A percentile compares a stretch with the other conserved stretches of the same genome.
phyloP scores from a whole-genome alignment of 257 asterid species.

The Lavandula angustifolia region DNA sequence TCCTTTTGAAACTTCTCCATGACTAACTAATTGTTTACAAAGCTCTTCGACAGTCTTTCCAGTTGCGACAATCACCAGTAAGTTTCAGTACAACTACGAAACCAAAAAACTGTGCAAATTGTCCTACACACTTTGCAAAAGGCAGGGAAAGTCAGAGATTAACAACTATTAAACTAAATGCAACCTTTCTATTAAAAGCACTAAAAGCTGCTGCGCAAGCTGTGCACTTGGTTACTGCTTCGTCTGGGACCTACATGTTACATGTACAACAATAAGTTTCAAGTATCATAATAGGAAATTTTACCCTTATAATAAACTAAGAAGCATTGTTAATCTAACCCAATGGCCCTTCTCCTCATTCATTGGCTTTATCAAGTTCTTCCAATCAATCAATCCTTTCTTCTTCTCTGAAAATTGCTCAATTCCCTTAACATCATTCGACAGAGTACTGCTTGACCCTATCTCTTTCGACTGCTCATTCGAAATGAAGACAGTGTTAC shows the following conservation, averaged over 20 bases:
- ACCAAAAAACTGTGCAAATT: neutral
- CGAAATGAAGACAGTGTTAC: constrained; percentile 24
- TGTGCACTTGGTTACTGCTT: constrained; percentile 71
- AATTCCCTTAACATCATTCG: constrained; percentile 50
- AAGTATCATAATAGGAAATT: neutral
- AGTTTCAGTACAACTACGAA: neutral
- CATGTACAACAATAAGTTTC: constrained; percentile 22
- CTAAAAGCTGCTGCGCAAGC: constrained; percentile 63
- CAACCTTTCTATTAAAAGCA: constrained; percentile 79
- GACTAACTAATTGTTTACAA: neutral
- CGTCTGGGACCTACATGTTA: constrained; percentile 78
- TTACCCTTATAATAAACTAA: constrained; percentile 10
- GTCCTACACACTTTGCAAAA: no score
- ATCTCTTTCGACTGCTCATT: constrained; percentile 79
- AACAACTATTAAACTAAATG: constrained; percentile 27
- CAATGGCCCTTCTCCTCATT: constrained; percentile 92
- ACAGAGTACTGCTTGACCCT: constrained; percentile 49
- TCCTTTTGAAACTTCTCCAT: neutral
- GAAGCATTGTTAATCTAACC: constrained; percentile 49
- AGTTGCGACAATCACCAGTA: constrained; percentile 3
- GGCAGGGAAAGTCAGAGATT: neutral
- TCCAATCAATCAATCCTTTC: constrained; percentile 75
- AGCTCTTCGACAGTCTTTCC: neutral
- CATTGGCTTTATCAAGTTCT: constrained; percentile 68
- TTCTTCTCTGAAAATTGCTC: constrained; percentile 75